Conservation (phyloP, 805 yeast genomes). For the Hanseniaspora guilliermondii region DNA sequence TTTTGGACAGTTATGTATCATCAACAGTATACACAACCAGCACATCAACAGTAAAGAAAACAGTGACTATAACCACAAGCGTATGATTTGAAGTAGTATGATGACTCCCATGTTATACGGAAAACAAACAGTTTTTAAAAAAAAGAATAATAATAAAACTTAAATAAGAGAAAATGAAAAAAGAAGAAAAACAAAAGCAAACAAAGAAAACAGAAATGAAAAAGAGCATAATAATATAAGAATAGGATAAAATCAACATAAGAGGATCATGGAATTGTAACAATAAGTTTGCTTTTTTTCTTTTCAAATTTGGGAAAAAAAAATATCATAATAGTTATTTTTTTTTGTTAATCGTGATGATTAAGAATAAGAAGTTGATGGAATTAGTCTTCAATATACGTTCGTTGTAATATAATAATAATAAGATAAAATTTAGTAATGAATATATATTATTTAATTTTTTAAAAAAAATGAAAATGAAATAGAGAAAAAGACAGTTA, state of each 20-base stretch:
- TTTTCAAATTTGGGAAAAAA: too few species aligned
- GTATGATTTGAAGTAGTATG: not conserved
- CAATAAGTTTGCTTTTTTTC: too few species aligned
- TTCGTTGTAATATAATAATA: not conserved
- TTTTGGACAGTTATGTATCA: not conserved
- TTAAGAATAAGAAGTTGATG: not conserved
- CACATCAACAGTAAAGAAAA: constrained; percentile 3
- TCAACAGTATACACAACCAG: constrained; percentile 10
- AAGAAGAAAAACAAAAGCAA: too few species aligned
- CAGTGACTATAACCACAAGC: constrained; percentile 4
- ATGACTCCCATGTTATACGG: not conserved
- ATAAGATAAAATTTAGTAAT: not conserved
- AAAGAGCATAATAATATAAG: too few species aligned
- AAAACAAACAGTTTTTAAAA: too few species aligned
- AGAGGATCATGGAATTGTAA: too few species aligned
- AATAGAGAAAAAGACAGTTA: not conserved
- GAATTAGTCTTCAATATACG: not conserved
- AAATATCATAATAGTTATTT: too few species aligned
- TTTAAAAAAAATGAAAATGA: not conserved
- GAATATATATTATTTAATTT: not conserved
- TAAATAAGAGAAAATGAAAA: too few species aligned
- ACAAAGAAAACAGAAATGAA: too few species aligned
- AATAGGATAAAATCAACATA: too few species aligned
- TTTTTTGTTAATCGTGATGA: too few species aligned
- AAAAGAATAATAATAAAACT: too few species aligned